Conservation (phyloP, 306 rosid species). For the Prunus mira region DNA sequence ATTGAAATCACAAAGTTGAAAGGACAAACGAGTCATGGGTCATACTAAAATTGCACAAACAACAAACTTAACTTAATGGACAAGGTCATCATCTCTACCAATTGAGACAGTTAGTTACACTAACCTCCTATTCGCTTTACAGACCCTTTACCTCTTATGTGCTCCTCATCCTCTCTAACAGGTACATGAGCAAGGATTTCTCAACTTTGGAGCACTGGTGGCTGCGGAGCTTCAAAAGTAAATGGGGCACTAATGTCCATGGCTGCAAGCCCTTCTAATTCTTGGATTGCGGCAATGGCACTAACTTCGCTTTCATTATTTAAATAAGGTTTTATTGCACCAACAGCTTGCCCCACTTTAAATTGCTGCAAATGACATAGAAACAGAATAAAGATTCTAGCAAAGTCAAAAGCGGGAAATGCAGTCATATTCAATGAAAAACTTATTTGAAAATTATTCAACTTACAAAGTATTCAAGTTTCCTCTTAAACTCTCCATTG, state of each 20-base stretch:
- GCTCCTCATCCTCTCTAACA: slow-evolving; percentile 38
- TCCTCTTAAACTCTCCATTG: slow-evolving; percentile 55
- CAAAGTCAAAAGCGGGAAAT: background rate
- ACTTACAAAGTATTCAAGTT: slow-evolving; percentile 74
- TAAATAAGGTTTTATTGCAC: slow-evolving; percentile 56
- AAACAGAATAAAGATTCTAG: slow-evolving; percentile 11
- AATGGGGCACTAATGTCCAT: slow-evolving; percentile 60
- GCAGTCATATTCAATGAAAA: background rate
- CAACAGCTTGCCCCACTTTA: slow-evolving; percentile 64
- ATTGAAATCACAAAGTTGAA: slow-evolving; percentile 10
- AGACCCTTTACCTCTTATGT: slow-evolving; percentile 43
- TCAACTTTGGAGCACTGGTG: slow-evolving; percentile 25
- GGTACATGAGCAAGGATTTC: slow-evolving; percentile 25
- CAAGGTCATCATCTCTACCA: slow-evolving; percentile 38
- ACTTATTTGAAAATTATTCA: background rate
- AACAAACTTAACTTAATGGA: slow-evolving; percentile 48
- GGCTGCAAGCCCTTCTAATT: slow-evolving; percentile 58
- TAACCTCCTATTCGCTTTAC: slow-evolving; percentile 72
- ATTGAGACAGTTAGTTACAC: slow-evolving; percentile 59
- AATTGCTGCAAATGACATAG: slow-evolving; percentile 52
- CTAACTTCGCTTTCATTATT: slow-evolving; percentile 50
- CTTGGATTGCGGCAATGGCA: slow-evolving; percentile 62
- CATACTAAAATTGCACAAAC: slow-evolving; percentile 31
- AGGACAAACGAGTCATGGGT: slow-evolving; percentile 11
- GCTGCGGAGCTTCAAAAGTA: slow-evolving; percentile 41